Evolutionary conservation across 2,329 filamentous ascomycete genomes (phyloP).

Genomic region (Cryphonectria carpinicola): DNA sequence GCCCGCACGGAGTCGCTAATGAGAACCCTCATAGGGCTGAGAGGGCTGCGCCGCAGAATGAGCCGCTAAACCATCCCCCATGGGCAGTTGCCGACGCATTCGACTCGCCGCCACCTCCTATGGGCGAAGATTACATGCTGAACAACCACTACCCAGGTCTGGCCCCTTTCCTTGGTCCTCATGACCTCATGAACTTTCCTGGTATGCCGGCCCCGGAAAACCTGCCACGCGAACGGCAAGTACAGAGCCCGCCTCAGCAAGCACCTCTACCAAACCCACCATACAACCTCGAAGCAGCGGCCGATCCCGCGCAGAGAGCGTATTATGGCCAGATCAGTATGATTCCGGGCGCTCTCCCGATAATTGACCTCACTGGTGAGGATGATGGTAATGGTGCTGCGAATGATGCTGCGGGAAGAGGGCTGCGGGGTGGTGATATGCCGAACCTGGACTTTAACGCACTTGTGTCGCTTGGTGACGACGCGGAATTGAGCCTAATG

Average conservation of each 20-base stretch:
- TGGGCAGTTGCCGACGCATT: not conserved
- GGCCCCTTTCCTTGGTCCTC: not conserved
- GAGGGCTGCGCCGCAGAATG: not conserved
- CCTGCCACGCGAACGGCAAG: not conserved
- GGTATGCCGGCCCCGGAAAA: too few relatives aligned
- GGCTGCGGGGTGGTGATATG: not conserved
- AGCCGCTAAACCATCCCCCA: not conserved
- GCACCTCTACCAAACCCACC: not conserved
- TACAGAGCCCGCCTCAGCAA: not conserved
- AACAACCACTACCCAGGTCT: not conserved
- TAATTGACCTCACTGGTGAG: not conserved
- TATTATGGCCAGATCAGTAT: not conserved
- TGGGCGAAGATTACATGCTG: not conserved
- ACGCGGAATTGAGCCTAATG: not conserved
- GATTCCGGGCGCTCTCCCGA: not conserved
- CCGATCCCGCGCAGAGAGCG: not conserved
- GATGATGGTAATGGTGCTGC: not conserved
- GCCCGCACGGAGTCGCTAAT: slow-evolving; percentile 21
- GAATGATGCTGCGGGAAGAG: not conserved
- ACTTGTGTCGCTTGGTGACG: not conserved
- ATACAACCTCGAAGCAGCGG: not conserved
- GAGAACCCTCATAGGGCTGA: slow-evolving; percentile 9
- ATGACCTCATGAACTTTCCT: not conserved
- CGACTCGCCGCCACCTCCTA: not conserved
- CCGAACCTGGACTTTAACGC: not conserved